Base-by-base conservation (phyloP, 306 rosid genomes). In the Corylus avellana region DNA sequence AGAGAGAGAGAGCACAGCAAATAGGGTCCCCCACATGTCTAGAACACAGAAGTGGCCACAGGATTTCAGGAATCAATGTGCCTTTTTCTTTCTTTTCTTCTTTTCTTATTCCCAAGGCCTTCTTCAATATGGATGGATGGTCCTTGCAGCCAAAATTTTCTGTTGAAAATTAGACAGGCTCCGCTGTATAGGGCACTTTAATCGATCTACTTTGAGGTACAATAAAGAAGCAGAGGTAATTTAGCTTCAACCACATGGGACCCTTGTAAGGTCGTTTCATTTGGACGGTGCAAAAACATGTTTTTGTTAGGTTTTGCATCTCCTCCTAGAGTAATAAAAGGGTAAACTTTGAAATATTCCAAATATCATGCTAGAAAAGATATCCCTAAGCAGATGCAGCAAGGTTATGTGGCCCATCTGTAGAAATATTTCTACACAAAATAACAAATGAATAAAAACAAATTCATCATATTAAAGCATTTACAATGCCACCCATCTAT, bases 1-100 rank as follows among this genome's bases (percentile, higher is more conserved):
- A 84, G 90, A 70, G 11, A 1, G 74, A 49, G 14, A 49, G 25
- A 67, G 22, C 27, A 16, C 20, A 25, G 12, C 8, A 47, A 49
- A 7, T 13, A 72, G 35, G 83, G 85, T 86, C 84, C 89, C 88
- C 88, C 86, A 77, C 76, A 46, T 12, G 68, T 63, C 64, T 70
- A 58, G 49, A 67, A 70, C 44, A 61, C 50, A 68, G 54, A 81
- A 74, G 37, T 46, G 29, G 44, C 66, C 86, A 63, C 54, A 55
- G 32, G 63, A 73, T 77, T 73, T 77, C 71, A 49, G 56, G 75
- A 78, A 70, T 74, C 87, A 62, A 57, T n/a, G 76, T 7, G 29
- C 56, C 70, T 54, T 67, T 63, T 11, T 46, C 5, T 64, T 44
- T 10, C 0, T 56, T 56, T 56, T 70, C 76, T 8, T 32, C 22